A percentile compares a stretch with the other conserved stretches of the same genome.
Evolutionary conservation across 108 stramenopile genomes (phyloP).

Genomic region (Epithemia pelagica): DNA sequence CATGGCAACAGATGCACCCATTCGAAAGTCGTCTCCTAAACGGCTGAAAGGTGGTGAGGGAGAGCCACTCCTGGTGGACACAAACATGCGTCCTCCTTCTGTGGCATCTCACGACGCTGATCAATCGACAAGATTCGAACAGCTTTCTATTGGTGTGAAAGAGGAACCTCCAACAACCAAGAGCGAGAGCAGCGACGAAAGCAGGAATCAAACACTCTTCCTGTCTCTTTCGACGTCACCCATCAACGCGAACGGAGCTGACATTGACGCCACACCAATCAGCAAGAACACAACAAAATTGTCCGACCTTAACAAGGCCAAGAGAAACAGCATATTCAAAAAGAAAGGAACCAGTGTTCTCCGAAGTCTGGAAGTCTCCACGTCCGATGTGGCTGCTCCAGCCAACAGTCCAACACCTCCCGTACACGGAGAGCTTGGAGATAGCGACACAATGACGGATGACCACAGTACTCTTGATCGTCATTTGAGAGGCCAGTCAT

Average conservation of each 20-base stretch:
- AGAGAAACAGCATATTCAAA: constrained; percentile 13
- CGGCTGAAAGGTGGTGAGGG: constrained; percentile 30
- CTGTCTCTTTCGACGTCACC: constrained; percentile 49
- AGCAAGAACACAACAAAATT: constrained; percentile 38
- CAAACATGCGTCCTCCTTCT: constrained; percentile 25
- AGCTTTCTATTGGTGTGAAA: constrained; percentile 29
- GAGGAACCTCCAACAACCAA: not conserved
- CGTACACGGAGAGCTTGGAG: constrained; percentile 9
- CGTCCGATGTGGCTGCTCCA: not conserved
- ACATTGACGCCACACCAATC: constrained; percentile 42
- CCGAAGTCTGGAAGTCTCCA: not conserved
- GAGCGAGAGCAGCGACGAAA: not conserved
- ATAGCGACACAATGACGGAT: constrained; percentile 39
- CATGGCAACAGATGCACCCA: constrained; percentile 7
- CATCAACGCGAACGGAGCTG: constrained; percentile 27
- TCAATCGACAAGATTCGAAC: constrained; percentile 30
- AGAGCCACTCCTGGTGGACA: constrained; percentile 21
- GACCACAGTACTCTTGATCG: constrained; percentile 53
- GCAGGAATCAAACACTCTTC: constrained; percentile 24
- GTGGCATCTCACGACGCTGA: constrained; percentile 20
- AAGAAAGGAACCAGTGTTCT: not conserved
- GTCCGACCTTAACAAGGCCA: not conserved
- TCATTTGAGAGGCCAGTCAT: constrained; percentile 72
- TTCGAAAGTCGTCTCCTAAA: constrained; percentile 41
- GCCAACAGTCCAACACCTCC: constrained; percentile 39